Evolutionary conservation across 352 stramenopile species (phyloP), one percentile per base, ranked within the genome.

Genomic region (Lagenidium giganteum): DNA sequence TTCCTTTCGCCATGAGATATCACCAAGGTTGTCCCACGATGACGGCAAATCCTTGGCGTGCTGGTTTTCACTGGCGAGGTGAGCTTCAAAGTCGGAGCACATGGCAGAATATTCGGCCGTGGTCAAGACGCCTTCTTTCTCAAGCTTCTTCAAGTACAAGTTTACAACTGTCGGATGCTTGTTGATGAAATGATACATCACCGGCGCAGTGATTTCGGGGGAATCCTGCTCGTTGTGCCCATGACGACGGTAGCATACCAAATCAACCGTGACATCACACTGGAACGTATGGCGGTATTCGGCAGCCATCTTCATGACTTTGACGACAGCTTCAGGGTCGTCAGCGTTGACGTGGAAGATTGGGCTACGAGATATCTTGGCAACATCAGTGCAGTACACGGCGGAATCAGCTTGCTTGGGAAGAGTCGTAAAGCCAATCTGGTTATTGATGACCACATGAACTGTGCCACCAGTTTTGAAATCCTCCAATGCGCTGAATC

Each of bases 371-470:
- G 98, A 98, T 30, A 96, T 95, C 70, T 99, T 99, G 17, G 93
- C 97, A 22, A 99, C 70, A 76, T 99, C 96, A 33, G 70, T 97
- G 62, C 91, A 98, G 67, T 99, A 99, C 5, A 95, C 80, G 6
- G 96, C 98, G 9, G 95, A 98, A 37, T 97, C 87, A 34, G 83
- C 93, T 56, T 99, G 90, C 55, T 96, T 96, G 13, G 96, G 95
- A 51, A 98, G 81, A 8, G 96, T 99, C n/a, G 97, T 99, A 67
- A 99, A 99, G 13, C 83, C 87, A 18, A 96, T 93, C 65, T 98
- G 93, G 58, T 99, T 99, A 74, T 99, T 99, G 45, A 99, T 96
- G 52, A 99, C 95, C 13, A 99, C 88, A 65, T 99, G 96, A 54
- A 99, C 95, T 12, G 96, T 99, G 35, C 97, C 97, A 32, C 96